Base-by-base conservation (phyloP, 1,284 basidiomycete species). In the Cutaneotrichosporon sp. region DNA sequence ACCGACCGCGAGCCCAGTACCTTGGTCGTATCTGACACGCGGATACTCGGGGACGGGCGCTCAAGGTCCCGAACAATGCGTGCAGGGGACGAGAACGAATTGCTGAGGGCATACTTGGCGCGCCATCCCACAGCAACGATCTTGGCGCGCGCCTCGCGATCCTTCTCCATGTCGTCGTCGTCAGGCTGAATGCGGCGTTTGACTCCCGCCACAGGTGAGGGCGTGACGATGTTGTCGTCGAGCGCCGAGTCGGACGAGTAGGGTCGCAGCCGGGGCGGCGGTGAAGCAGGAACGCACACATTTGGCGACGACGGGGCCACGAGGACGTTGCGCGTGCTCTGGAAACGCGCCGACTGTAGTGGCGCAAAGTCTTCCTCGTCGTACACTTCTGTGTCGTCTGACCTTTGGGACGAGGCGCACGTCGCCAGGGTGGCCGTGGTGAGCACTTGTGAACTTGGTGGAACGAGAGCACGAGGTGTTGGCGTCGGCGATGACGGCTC, bases 101-200 rank as follows among this genome's bases (percentile, higher is more conserved):
- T 33, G 14, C 60, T 61, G 27, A 72, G 63, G 5, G 65, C 57
- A 51, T 64, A 77, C 54, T 71, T 72, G n/a, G 60, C 53, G 43
- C 63, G 62, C 73, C 74, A 75, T 1, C 64, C 66, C 19, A 55
- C 55, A 2, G 68, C 69, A 3, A 76, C 64, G 3, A 53, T 49
- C 51, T 64, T 63, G 0, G 68, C 68, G 22, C 61, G 65, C 39
- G 61, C 55, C 17, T 54, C 53, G 1, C 57, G 51, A 24, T 58
- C 59, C 14, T 51, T 59, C n/a, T 63, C 56, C 12, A 61, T 54
- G 12, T 61, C 59, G 11, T 51, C 49, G 11, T 62, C 27, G 22
- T 34, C 44, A 5, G n/a, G 16, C 8, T 24, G 8, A 8, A 8
- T 17, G 12, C 34, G 24, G 5, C 26, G 19, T 27, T 29, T 38